phyloP scores from a whole-genome alignment of 2,329 filamentous ascomycete genomes.

The Acephala macrosclerotiorum region DNA sequence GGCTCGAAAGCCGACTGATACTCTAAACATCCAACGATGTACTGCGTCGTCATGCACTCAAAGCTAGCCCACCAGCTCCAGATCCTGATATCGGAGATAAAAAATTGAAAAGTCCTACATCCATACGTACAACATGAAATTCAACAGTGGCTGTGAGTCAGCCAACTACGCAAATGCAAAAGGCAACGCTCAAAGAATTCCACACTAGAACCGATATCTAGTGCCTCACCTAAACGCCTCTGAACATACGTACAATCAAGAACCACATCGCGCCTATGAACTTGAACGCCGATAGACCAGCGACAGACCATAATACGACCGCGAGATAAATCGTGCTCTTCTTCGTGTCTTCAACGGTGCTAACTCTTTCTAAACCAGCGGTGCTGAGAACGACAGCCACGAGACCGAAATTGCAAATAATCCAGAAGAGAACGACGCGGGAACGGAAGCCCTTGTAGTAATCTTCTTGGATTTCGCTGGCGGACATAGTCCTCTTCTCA shows the following conservation, averaged over 20 bases:
- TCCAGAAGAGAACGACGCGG: slow-evolving; percentile 92
- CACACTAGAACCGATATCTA: not conserved
- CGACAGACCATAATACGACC: slow-evolving; percentile 47
- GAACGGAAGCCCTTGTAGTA: slow-evolving; percentile 98
- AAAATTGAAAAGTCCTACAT: slow-evolving; percentile 1
- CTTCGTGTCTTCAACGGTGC: slow-evolving; percentile 67
- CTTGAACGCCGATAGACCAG: slow-evolving; percentile 44
- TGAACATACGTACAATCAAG: slow-evolving; percentile 86
- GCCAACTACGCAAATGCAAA: not conserved
- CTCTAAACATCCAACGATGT: not conserved
- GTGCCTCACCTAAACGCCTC: slow-evolving; percentile 60
- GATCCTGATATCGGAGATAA: not conserved
- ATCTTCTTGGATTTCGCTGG: slow-evolving; percentile 87
- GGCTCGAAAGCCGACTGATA: not conserved
- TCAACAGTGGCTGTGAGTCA: not conserved
- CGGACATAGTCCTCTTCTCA: slow-evolving; percentile 67
- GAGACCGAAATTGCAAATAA: slow-evolving; percentile 93
- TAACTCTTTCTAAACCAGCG: slow-evolving; percentile 80
- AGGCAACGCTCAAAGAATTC: slow-evolving; percentile 2
- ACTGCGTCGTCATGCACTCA: not conserved
- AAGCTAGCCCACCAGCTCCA: not conserved
- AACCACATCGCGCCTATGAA: slow-evolving; percentile 54
- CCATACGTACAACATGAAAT: slow-evolving; percentile 5
- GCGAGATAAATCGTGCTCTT: slow-evolving; percentile 45
- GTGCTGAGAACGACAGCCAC: slow-evolving; percentile 86